Percentiles rank a stretch among this genome's conserved stretches.
Evolutionary conservation across 2,329 filamentous ascomycete species (phyloP).

Genomic region (Trichoderma sp.): DNA sequence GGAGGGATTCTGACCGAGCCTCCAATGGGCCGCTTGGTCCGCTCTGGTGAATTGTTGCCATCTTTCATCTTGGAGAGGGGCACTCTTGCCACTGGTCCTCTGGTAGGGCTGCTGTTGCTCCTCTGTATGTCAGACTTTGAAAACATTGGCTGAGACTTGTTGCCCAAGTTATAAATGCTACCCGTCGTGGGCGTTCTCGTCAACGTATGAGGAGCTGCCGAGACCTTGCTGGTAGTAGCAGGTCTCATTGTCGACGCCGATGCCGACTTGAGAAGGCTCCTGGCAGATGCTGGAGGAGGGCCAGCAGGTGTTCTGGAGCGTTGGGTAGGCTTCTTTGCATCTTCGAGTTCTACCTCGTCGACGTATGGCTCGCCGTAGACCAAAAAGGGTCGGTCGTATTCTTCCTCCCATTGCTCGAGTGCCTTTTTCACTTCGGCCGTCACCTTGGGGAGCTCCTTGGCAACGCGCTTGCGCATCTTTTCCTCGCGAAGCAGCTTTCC

Average conservation of each 20-base stretch:
- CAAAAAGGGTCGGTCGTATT: conserved; percentile 88
- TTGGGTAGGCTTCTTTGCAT: conserved; percentile 49
- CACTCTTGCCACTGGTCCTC: conserved; percentile 66
- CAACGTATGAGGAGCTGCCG: conserved; percentile 38
- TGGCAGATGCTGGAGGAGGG: conserved; percentile 48
- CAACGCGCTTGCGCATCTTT: conserved; percentile 96
- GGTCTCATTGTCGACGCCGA: conserved; percentile 7
- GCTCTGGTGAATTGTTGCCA: conserved; percentile 79
- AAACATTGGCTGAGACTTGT: conserved; percentile 29
- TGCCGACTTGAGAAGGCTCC: conserved; percentile 24
- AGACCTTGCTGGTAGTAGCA: conserved; percentile 29
- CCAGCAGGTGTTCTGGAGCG: conserved; percentile 74
- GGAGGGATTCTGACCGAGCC: conserved; percentile 68
- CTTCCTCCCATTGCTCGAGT: conserved; percentile 88
- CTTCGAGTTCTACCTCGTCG: conserved; percentile 70
- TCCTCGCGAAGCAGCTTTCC: conserved; percentile 92
- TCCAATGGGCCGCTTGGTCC: conserved; percentile 47
- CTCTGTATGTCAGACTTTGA: conserved; percentile 25
- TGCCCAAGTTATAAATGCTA: conserved; percentile 28
- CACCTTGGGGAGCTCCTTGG: conserved; percentile 93
- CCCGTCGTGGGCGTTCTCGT: conserved; percentile 57
- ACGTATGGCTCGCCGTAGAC: conserved; percentile 91
- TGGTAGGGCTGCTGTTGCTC: conserved; percentile 41
- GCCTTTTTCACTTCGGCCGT: conserved; percentile 76
- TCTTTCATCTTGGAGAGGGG: conserved; percentile 68